Evolutionary conservation across 495 filamentous ascomycete genomes (phyloP), one percentile per base, ranked within the genome.

Genomic region (Corynascus novoguineensis): DNA sequence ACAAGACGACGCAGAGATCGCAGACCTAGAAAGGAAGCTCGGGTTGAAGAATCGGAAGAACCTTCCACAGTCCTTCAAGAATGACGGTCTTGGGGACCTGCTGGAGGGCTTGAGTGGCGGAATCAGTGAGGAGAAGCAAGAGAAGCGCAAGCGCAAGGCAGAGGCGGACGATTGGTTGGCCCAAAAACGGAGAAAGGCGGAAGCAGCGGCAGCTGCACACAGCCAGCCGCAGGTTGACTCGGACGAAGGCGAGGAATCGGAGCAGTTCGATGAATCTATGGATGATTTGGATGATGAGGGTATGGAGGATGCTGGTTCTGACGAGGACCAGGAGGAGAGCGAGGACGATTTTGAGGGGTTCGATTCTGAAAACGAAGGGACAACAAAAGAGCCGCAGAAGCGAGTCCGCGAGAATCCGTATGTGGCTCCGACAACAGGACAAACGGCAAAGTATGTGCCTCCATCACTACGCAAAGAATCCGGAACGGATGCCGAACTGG

Each of bases 1-100:
- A 0, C 73, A 84, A 50, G 93, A 97, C 54, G 89, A 97, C 62
- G 84, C 82, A 3, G 89, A 96, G 59, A 97, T 98, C 64, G 85
- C 87, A 15, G 88, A 84, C 9, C 70, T 97, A 55, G 95, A 98
- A 72, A 89, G 85, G 73, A 95, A 88, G 64, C 77, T 98, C 35
- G 92, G 92, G 1, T 73, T 97, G 12, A 96, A 87, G 68, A 82
- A 82, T 19, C 87, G 86, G 50, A 92, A 87, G 58, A 84, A 80
- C 41, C 71, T 87, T 14, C 83, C 89, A 0, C 87, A 90, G 63
- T 78, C 83, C 0, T 90, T 88, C 56, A 76, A 81, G n/a, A 90
- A 97, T 8, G 92, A 96, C 67, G 95, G 92, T 0, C 71, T 97
- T 14, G 89, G 86, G 40, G 84, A 86, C 53, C 67, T 97, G 24